Evolutionary conservation across 2,329 filamentous ascomycete species (phyloP), one percentile per base, ranked within the genome.

Genomic region (Corynespora cassiicola): DNA sequence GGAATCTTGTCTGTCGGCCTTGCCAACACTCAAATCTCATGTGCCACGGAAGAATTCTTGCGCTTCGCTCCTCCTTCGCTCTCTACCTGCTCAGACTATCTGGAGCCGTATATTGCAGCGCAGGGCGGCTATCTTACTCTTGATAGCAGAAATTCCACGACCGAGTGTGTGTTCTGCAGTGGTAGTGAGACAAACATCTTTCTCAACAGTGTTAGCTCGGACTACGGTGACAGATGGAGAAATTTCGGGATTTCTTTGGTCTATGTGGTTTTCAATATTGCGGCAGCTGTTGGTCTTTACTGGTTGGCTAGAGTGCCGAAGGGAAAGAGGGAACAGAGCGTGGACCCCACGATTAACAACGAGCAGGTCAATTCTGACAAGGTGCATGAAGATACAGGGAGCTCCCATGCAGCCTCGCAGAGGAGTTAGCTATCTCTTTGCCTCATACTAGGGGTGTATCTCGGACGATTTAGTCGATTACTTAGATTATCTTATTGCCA

Each of bases 1-100:
- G 86, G 82, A n/a, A 81, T 94, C 69, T 64, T 90, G 0, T 77
- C 83, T 0, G 80, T 80, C 0, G 86, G 80, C 2, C 71, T 95
- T 4, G 85, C 85, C 24, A 83, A 85, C 50, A 79, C 80, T 0
- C 27, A 68, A 0, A 80, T 90, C 21, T 51, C 62, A 0, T 95
- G 89, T 64, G 79, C 86, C 1, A 49, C 61, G 3, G 86, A 86
- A 60, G 90, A 95, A 62, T 76, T 80, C 42, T 72, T 87, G 12
- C 62, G 67, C 6, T 84, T 95, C 59, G 63, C 78, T 7, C 82
- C 88, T 0, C 77, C 79, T 0, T 42, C 65, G 1, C 75, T 76
- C n/a, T 42, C 72, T 18, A 86, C 78, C 0, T 91, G 88, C 58
- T 58, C 48, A 0, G 56, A 79, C 9, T 91, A 87, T 58, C 61